Evolutionary conservation across 1,139 yeast species (phyloP).

Genomic region (Kodamaea derodonti): DNA sequence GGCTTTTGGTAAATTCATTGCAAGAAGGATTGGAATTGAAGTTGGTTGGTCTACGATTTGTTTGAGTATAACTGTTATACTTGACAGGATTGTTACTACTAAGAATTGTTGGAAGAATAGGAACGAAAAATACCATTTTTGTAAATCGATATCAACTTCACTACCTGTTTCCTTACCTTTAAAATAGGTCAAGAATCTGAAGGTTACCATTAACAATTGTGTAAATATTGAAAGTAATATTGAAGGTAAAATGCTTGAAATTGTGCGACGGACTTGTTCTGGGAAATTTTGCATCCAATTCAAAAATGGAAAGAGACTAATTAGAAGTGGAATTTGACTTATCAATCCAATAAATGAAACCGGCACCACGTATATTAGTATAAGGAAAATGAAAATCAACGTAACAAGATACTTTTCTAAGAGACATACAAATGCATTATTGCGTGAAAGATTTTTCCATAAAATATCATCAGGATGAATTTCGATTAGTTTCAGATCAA

Average conservation of each 20-base stretch:
- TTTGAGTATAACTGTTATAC: slow-evolving; percentile 64
- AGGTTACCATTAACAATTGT: slow-evolving; percentile 49
- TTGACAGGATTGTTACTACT: slow-evolving; percentile 82
- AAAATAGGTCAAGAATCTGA: slow-evolving; percentile 44
- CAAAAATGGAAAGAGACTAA: slow-evolving; percentile 52
- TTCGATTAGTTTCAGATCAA: slow-evolving; percentile 43
- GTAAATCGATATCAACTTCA: slow-evolving; percentile 56
- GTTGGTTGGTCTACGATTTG: slow-evolving; percentile 68
- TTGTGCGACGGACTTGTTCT: slow-evolving; percentile 43
- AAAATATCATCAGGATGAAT: slow-evolving; percentile 55
- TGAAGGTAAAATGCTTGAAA: slow-evolving; percentile 61
- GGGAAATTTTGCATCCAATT: slow-evolving; percentile 54
- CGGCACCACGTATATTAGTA: slow-evolving; percentile 64
- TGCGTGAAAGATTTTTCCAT: slow-evolving; percentile 51
- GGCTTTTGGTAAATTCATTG: slow-evolving; percentile 74
- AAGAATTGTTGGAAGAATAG: slow-evolving; percentile 77
- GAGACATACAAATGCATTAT: slow-evolving; percentile 27
- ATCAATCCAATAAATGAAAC: slow-evolving; percentile 67
- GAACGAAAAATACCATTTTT: slow-evolving; percentile 65
- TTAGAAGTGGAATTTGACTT: slow-evolving; percentile 59
- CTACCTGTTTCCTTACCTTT: slow-evolving; percentile 55
- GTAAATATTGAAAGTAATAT: slow-evolving; percentile 55
- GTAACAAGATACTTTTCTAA: slow-evolving; percentile 41
- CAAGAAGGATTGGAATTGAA: slow-evolving; percentile 65
- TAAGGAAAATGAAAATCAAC: slow-evolving; percentile 40